A percentile compares a stretch with the other conserved stretches of the same genome.
Conservation (phyloP, 495 filamentous ascomycete genomes). For the Lepraria neglecta region DNA sequence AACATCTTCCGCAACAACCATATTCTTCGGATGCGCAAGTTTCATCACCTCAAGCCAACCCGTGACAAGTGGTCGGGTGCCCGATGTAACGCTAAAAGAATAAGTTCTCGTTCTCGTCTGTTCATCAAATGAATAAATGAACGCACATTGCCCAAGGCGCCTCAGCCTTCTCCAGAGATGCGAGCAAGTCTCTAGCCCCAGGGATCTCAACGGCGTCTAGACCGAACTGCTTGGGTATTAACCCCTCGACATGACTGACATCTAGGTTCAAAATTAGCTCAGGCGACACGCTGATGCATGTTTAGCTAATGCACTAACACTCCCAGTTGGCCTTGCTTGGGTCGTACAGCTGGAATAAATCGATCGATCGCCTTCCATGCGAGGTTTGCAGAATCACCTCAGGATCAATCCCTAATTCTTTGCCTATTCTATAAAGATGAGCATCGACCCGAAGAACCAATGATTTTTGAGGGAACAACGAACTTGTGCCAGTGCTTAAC, state of each 20-base stretch:
- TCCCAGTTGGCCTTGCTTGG: conserved; percentile 83
- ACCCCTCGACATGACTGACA: conserved; percentile 68
- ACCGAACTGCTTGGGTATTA: conserved; percentile 69
- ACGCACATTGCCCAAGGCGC: conserved; percentile 70
- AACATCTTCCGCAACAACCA: conserved; percentile 85
- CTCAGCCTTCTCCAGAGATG: conserved; percentile 47
- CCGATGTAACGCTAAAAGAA: conserved; percentile 61
- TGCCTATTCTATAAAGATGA: conserved; percentile 56
- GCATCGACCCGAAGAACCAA: conserved; percentile 11
- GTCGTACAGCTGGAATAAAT: conserved; percentile 67
- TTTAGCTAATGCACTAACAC: conserved; percentile 52
- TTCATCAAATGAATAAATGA: background rate
- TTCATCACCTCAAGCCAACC: conserved; percentile 80
- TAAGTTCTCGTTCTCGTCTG: background rate
- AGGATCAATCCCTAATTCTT: conserved; percentile 76
- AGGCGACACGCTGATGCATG: conserved; percentile 6
- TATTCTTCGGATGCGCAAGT: conserved; percentile 63
- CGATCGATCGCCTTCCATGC: conserved; percentile 71
- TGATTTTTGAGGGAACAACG: conserved; percentile 27
- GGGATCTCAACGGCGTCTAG: conserved; percentile 76
- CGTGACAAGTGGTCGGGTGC: conserved; percentile 69
- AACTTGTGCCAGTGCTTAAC: conserved; percentile 88
- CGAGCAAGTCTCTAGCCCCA: conserved; percentile 54
- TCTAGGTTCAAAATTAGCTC: conserved; percentile 45
- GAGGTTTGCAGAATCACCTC: conserved; percentile 75